Evolutionary conservation across 768 basidiomycete species (phyloP), one percentile per base, ranked within the genome.

Genomic region (Naganishia onofrii): DNA sequence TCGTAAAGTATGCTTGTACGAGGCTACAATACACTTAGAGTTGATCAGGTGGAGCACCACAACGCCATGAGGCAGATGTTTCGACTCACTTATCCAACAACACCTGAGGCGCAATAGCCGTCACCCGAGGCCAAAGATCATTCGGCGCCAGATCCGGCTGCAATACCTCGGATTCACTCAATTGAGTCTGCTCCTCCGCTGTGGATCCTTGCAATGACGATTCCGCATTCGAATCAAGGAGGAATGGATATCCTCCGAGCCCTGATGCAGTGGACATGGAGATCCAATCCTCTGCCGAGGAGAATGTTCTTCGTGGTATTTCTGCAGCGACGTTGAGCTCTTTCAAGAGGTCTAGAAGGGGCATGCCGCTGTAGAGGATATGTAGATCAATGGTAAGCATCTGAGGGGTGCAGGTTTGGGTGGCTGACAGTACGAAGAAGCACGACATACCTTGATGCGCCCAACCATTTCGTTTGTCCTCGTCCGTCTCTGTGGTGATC

Each of bases 381-480:
- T 17, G 26, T 4, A 44, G 5, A 9, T 31, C 19, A 3, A 31
- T 3, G 1, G 12, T 46, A 19, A 32, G 66, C 21, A 51, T n/a
- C 48, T 17, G 23, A 3, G n/a, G 48, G 12, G 7, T n/a, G n/a
- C 3, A 23, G 21, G 3, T n/a, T 3, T 7, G 15, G 6, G 3
- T 6, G 13, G 15, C 13, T 15, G 13, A 17, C 46, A 51, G 36
- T 26, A 21, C 10, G 9, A 46, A 32, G 3, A 66, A 3, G 17
- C 8, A 10, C 15, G 10, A 64, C 72, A 15, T 38, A 73, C 72
- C 72, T 71, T 38, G 73, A 73, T 19, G 73, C 67, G 2, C 73
- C 73, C 12, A 73, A 66, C 67, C 67, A 73, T 48, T 71, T 71
- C 42, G 68, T 69, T 56, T 72, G 71, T 31, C 71, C 71, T 26